Conservation (phyloP, 495 filamentous ascomycete genomes). For the Aspergillus leporis region DNA sequence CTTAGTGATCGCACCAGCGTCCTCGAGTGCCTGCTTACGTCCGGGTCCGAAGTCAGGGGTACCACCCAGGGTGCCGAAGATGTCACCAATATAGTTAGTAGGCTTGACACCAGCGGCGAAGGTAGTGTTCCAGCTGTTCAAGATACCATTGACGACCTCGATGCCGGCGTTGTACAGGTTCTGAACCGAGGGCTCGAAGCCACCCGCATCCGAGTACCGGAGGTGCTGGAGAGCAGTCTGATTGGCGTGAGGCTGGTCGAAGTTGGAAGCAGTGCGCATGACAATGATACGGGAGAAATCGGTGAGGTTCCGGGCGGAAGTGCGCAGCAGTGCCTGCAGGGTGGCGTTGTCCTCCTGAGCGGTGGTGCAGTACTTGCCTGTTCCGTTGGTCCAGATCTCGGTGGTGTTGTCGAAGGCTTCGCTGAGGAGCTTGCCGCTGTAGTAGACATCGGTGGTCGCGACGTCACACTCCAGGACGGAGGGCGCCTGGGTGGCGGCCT, state of each 20-base stretch:
- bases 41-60: constrained; percentile 66
- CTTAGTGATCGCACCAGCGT: constrained; percentile 33
- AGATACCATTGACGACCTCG: constrained; percentile 66
- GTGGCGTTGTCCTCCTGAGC: constrained; percentile 78
- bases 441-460: constrained; percentile 73
- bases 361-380: constrained; percentile 65
- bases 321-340: constrained; percentile 66
- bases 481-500: constrained; percentile 52
- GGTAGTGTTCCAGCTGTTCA: constrained; percentile 56
- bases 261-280: constrained; percentile 73
- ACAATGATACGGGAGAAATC: constrained; percentile 71
- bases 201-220: constrained; percentile 57
- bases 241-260: constrained; percentile 66
- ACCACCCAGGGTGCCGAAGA: constrained; percentile 67
- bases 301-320: constrained; percentile 50
- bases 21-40: constrained; percentile 26
- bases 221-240: constrained; percentile 56
- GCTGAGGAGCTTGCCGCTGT: constrained; percentile 58
- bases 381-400: constrained; percentile 64
- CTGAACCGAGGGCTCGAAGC: constrained; percentile 55
- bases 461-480: constrained; percentile 66
- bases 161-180: constrained; percentile 71
- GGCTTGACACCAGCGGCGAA: constrained; percentile 61
- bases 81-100: constrained; percentile 71
- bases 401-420: constrained; percentile 68